Conservation (phyloP, 202 grass and related monocot species). For the Brachypodium distachyon region DNA sequence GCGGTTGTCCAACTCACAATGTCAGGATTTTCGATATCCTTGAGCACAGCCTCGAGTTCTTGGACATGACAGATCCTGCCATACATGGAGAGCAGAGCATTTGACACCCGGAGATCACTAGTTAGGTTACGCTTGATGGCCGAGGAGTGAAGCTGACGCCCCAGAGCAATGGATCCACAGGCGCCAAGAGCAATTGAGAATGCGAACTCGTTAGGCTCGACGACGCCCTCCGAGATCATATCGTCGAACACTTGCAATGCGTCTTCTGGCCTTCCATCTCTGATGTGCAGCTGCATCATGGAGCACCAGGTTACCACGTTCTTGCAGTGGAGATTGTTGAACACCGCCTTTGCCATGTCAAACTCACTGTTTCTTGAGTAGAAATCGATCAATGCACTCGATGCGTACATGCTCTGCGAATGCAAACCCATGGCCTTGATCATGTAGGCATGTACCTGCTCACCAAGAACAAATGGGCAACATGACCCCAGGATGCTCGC, state of each 20-base stretch:
- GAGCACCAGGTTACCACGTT: slow-evolving; percentile 74
- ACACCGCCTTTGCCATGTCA: slow-evolving; percentile 27
- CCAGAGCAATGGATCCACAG: slow-evolving; percentile 25
- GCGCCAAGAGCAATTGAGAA: slow-evolving; percentile 54
- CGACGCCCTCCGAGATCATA: slow-evolving; percentile 33
- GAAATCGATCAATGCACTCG: slow-evolving; percentile 51
- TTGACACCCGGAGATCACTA: slow-evolving; percentile 45
- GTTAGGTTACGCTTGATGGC: slow-evolving; percentile 38
- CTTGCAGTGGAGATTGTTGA: slow-evolving; percentile 45
- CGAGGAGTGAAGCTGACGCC: slow-evolving; percentile 48
- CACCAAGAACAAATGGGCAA: slow-evolving; percentile 28
- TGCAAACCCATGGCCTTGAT: slow-evolving; percentile 36
- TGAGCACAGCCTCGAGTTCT: slow-evolving; percentile 27
- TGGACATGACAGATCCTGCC: slow-evolving; percentile 40
- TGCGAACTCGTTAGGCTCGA: slow-evolving; percentile 53
- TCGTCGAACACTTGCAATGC: slow-evolving; percentile 32
- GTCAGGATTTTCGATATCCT: slow-evolving; percentile 37
- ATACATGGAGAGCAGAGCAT: slow-evolving; percentile 74
- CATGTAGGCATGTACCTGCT: slow-evolving; percentile 66
- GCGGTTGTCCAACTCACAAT: slow-evolving; percentile 64
- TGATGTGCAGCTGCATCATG: slow-evolving; percentile 53
- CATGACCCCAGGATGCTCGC: slow-evolving; percentile 37
- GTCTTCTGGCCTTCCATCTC: slow-evolving; percentile 31
- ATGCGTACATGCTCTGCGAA: slow-evolving; percentile 42
- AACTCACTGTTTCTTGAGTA: slow-evolving; percentile 47